Evolutionary conservation across 176 grass and related monocot species (phyloP), one percentile per base, ranked within the genome.

Genomic region (sorghum (Sorghum bicolor)): DNA sequence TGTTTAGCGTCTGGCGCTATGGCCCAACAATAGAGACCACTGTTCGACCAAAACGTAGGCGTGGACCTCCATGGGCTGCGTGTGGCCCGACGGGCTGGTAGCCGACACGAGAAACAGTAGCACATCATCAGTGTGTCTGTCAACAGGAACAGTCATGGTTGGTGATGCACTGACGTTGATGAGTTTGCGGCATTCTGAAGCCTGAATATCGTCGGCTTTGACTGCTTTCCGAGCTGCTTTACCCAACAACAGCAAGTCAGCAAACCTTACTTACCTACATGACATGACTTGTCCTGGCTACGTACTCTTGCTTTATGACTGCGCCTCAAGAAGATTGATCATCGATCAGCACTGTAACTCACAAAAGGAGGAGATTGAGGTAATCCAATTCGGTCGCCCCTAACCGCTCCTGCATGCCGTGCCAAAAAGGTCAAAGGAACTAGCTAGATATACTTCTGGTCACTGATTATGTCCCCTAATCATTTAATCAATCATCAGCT

Each of bases 401-500:
- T 28, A 45, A 45, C 69, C 69, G 24, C 39, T 45, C 39, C n/a
- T 28, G 25, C 39, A 44, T 26, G 70, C 4, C 20, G 48, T 5
- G 29, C 62, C 63, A 45, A 28, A 34, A 44, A 76, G 63, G 72
- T 77, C 72, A 87, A 76, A 55, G 30, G 69, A 44, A 24, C 6
- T 70, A 38, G 6, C 4, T 36, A 38, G 67, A 24, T 25, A 24
- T 25, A 24, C 20, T 62, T 41, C 10, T 29, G 20, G 2, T 32
- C 10, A 32, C 22, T 62, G n/a, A 68, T 65, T 65, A 72, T 47
- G 45, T 43, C 61, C 28, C 1, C 33, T 48, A 30, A 47, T 44
- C 74, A 57, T 19, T 30, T 33, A 52, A 79, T 79, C 62, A 45
- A 77, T 83, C 55, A 71, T 80, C 20, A 25, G 19, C 30, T 47